Conservation (phyloP, 2,329 filamentous ascomycete genomes). For the Trichoderma breve region DNA sequence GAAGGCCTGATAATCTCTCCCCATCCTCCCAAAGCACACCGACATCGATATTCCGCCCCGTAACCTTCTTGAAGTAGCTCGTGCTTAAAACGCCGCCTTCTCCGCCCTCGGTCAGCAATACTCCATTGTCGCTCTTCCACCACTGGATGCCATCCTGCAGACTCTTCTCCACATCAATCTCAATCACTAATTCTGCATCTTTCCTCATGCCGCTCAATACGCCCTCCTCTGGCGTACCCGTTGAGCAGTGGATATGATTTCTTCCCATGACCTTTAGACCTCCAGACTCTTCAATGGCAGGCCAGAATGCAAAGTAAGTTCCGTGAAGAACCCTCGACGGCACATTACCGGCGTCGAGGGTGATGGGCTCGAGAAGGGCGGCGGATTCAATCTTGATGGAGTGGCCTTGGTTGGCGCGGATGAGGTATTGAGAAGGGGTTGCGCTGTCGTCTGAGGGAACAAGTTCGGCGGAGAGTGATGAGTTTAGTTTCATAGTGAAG, state of each 20-base stretch:
- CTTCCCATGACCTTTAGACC: slow-evolving; percentile 78
- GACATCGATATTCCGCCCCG: slow-evolving; percentile 57
- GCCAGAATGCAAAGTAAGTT: slow-evolving; percentile 81
- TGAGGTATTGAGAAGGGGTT: slow-evolving; percentile 69
- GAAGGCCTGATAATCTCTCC: slow-evolving; percentile 63
- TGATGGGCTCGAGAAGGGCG: slow-evolving; percentile 67
- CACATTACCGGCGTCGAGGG: slow-evolving; percentile 48
- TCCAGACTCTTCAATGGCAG: slow-evolving; percentile 68
- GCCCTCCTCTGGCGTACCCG: slow-evolving; percentile 59
- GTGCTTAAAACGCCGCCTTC: slow-evolving; percentile 61
- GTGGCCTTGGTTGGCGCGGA: slow-evolving; percentile 95
- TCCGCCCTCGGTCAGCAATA: slow-evolving; percentile 63
- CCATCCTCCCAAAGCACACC: slow-evolving; percentile 71
- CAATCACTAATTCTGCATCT: slow-evolving; percentile 74
- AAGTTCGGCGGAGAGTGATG: slow-evolving; percentile 38
- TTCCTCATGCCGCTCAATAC: slow-evolving; percentile 79
- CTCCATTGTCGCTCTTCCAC: slow-evolving; percentile 77
- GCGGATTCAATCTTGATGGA: slow-evolving; percentile 74
- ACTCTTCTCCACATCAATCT: slow-evolving; percentile 68
- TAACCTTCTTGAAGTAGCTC: slow-evolving; percentile 70
- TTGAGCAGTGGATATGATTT: slow-evolving; percentile 88
- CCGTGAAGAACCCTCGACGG: slow-evolving; percentile 77
- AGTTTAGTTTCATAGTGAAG: slow-evolving; percentile 77
- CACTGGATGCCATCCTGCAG: slow-evolving; percentile 65
- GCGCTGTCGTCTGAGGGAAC: slow-evolving; percentile 28